Conservation (phyloP, 176 grass and related monocot genomes). For the Zea mays region Zm-B73-REFERENCE-NAM-5.0 NC_050104.1:161656501-161657000, state of each 20-base stretch:
- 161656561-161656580: too few relatives aligned
- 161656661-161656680: neutral
- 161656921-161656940: conserved; percentile 63
- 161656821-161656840: neutral
- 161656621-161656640: conserved; percentile 40
- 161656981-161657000: too few relatives aligned
- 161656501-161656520: too few relatives aligned
- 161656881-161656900: conserved; percentile 62
- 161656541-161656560: too few relatives aligned
- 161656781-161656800: too few relatives aligned
- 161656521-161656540: too few relatives aligned
- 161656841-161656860: conserved; percentile 28
- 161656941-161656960: conserved; percentile 59
- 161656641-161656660: conserved; percentile 50
- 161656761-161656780: too few relatives aligned
- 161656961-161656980: conserved; percentile 33
- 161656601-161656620: conserved; percentile 58
- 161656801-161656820: conserved; percentile 1
- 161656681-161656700: too few relatives aligned
- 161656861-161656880: neutral
- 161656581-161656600: conserved; percentile 42
- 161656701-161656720: too few relatives aligned
- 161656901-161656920: conserved; percentile 60
- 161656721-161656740: too few relatives aligned
- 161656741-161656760: too few relatives aligned